Percentiles rank a stretch among this genome's conserved stretches.
phyloP scores from a whole-genome alignment of 1,284 basidiomycete species.

The Cerioporus squamosus region DNA sequence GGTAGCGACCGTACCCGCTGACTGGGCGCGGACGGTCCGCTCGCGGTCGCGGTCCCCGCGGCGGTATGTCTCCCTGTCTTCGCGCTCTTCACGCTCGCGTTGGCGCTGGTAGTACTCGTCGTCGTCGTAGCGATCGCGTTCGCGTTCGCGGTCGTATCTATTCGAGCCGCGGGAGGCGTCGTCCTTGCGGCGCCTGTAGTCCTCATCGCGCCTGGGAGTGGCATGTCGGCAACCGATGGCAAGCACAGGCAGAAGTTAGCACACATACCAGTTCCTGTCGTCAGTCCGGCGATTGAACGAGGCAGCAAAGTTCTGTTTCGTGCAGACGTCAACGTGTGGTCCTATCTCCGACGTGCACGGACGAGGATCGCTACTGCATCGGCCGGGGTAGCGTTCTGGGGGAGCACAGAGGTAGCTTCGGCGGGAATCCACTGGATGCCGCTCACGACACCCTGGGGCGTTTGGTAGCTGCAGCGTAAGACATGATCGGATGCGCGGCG shows the following conservation, averaged over 20 bases:
- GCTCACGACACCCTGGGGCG: constrained; percentile 62
- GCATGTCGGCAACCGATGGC: neutral
- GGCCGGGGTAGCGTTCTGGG: constrained; percentile 62
- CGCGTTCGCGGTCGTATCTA: constrained; percentile 29
- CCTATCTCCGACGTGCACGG: neutral
- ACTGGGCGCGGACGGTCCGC: constrained; percentile 14
- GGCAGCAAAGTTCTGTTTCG: constrained; percentile 59
- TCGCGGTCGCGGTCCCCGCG: constrained; percentile 42
- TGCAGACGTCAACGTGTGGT: neutral
- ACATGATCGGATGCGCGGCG: neutral
- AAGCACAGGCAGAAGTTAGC: too few species aligned
- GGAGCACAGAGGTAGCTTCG: constrained; percentile 64
- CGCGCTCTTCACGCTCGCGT: constrained; percentile 56
- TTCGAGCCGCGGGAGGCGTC: constrained; percentile 16
- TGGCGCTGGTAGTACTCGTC: constrained; percentile 38
- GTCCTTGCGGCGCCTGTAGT: constrained; percentile 57
- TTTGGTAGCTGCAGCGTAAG: constrained; percentile 62
- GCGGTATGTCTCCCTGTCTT: constrained; percentile 1
- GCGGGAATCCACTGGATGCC: constrained; percentile 80
- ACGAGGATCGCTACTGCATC: constrained; percentile 44
- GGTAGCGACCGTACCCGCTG: constrained; percentile 24
- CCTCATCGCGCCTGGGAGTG: constrained; percentile 54
- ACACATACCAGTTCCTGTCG: constrained; percentile 13
- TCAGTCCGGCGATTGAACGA: constrained; percentile 52
- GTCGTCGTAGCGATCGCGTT: constrained; percentile 39